Conservation (phyloP, 345 rosid species). For the Salix koriyanagi region DNA sequence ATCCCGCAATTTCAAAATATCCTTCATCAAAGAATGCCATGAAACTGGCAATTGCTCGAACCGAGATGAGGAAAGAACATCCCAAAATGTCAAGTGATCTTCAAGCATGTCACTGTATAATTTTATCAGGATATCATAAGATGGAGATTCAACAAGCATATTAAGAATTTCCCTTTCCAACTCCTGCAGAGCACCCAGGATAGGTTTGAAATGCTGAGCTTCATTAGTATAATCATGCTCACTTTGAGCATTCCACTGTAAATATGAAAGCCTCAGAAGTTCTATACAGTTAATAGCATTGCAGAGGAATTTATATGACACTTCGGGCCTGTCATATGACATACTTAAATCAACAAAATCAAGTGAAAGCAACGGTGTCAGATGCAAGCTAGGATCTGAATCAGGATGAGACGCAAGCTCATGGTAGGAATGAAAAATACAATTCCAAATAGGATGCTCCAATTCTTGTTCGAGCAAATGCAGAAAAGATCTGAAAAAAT, state of each 20-base stretch:
- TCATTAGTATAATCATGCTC: slow-evolving; percentile 32
- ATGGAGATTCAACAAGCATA: slow-evolving; percentile 49
- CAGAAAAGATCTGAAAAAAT: slow-evolving; percentile 41
- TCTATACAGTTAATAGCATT: slow-evolving; percentile 57
- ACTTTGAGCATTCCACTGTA: slow-evolving; percentile 68
- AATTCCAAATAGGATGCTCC: slow-evolving; percentile 71
- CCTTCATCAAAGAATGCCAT: slow-evolving; percentile 63
- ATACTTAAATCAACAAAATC: slow-evolving; percentile 49
- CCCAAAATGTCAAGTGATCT: slow-evolving; percentile 70
- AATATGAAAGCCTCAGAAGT: slow-evolving; percentile 57
- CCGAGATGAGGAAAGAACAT: slow-evolving; percentile 42
- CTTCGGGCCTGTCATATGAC: slow-evolving; percentile 26
- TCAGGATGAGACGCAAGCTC: slow-evolving; percentile 40
- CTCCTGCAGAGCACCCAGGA: slow-evolving; percentile 51
- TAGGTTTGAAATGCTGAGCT: slow-evolving; percentile 34
- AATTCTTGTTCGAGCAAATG: slow-evolving; percentile 44
- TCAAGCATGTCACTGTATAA: slow-evolving; percentile 55
- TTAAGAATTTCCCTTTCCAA: slow-evolving; percentile 59
- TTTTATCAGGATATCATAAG: slow-evolving; percentile 40
- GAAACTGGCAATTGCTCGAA: slow-evolving; percentile 46
- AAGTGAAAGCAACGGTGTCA: slow-evolving; percentile 57
- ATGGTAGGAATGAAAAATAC: slow-evolving; percentile 35
- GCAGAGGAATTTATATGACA: slow-evolving; percentile 28
- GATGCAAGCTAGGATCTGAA: slow-evolving; percentile 40
- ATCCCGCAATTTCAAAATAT: slow-evolving; percentile 43